Evolutionary conservation across 2,329 filamentous ascomycete genomes (phyloP).

Genomic region (Colletotrichum euphorbiae): DNA sequence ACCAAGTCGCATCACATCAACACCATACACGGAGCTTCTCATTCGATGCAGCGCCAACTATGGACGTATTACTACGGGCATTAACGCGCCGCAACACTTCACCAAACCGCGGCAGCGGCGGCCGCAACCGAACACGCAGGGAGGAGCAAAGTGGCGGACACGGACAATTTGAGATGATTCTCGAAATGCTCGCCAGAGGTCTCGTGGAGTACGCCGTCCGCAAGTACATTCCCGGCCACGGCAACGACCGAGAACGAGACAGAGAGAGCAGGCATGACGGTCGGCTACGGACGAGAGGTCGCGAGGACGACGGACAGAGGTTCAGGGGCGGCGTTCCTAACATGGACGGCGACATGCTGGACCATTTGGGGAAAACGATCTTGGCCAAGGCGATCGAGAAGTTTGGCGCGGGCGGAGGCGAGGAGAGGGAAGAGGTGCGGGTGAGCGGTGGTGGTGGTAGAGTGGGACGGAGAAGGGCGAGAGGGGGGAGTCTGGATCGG

Average conservation of each 20-base stretch:
- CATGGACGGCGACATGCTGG: conserved; percentile 34
- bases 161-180: conserved; percentile 25
- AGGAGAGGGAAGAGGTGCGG: not conserved
- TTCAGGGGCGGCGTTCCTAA: conserved; percentile 26
- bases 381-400: conserved; percentile 31
- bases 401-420: conserved; percentile 8
- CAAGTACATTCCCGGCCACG: conserved; percentile 27
- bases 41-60: not conserved
- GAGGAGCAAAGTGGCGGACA: not conserved
- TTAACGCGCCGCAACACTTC: conserved; percentile 22
- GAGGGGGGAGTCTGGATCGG: not conserved
- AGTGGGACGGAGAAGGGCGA: conserved; percentile 2
- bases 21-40: not conserved
- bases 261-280: not conserved
- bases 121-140: not conserved
- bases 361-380: conserved; percentile 31
- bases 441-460: not conserved
- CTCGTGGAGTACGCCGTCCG: conserved; percentile 34
- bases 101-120: conserved; percentile 17
- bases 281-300: conserved; percentile 3
- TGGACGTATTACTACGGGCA: conserved; percentile 34
- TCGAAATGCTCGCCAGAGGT: conserved; percentile 29
- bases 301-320: conserved; percentile 9
- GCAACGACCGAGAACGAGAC: not conserved
- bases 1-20: no score